phyloP scores from a whole-genome alignment of 1,284 basidiomycete species.

The Leccinum proliferum region DNA sequence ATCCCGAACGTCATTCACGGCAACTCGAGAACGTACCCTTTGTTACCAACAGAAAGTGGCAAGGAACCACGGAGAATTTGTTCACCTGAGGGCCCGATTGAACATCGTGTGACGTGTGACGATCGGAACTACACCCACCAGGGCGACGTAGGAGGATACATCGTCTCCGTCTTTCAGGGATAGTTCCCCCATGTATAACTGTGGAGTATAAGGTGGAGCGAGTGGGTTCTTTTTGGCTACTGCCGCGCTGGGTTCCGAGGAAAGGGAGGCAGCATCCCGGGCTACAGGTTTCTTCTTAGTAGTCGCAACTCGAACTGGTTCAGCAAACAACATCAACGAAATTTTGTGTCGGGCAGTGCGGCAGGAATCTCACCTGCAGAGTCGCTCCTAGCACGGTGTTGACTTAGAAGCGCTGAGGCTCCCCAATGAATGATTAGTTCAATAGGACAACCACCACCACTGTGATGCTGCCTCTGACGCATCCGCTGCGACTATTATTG shows the following conservation, averaged over 20 bases:
- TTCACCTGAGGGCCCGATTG: constrained; percentile 51
- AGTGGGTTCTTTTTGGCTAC: constrained; percentile 61
- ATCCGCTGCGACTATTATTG: constrained; percentile 4
- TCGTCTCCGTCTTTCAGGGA: constrained; percentile 47
- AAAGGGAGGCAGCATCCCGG: constrained; percentile 37
- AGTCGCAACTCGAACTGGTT: constrained; percentile 74
- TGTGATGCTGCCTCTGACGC: not conserved
- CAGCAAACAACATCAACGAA: not conserved
- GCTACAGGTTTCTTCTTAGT: constrained; percentile 63
- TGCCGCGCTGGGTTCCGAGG: constrained; percentile 22
- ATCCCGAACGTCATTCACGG: not conserved
- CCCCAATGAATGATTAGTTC: not conserved
- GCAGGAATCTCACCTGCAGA: too few relatives aligned
- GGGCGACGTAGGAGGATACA: constrained; percentile 59
- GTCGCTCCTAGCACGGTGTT: not conserved
- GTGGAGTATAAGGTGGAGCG: constrained; percentile 71
- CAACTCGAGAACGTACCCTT: constrained; percentile 47
- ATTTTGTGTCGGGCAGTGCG: too few relatives aligned
- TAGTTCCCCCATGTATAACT: constrained; percentile 69
- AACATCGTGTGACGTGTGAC: not conserved
- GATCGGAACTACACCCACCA: constrained; percentile 43
- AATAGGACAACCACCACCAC: not conserved
- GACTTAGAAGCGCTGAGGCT: not conserved
- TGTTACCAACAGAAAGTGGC: constrained; percentile 72
- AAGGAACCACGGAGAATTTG: constrained; percentile 78